phyloP scores from a whole-genome alignment of 768 basidiomycete genomes.

The Boletus coccyginus region DNA sequence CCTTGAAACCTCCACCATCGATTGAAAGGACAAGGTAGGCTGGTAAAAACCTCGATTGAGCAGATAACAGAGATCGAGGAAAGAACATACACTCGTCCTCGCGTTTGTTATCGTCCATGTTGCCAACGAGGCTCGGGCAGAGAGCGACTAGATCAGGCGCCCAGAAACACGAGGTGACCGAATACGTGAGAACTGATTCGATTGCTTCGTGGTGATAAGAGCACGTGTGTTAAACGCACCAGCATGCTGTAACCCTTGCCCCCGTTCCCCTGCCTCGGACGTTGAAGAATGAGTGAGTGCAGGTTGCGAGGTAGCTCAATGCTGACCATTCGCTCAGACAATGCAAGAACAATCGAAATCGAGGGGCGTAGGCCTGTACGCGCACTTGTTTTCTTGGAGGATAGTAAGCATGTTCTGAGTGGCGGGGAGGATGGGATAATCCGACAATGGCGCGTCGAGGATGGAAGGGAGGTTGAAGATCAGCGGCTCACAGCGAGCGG shows the following conservation, averaged over 20 bases:
- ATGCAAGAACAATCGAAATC: not conserved
- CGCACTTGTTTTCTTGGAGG: not conserved
- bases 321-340: not conserved
- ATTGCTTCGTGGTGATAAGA: not conserved
- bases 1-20: too few relatives aligned
- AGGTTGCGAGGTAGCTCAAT: not conserved
- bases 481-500: not conserved
- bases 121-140: too few relatives aligned
- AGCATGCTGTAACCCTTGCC: too few relatives aligned
- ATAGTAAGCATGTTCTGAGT: not conserved
- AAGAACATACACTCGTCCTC: too few relatives aligned
- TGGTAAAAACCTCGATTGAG: too few relatives aligned
- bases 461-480: not conserved
- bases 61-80: too few relatives aligned
- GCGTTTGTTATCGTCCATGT: too few relatives aligned
- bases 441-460: not conserved
- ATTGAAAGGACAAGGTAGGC: too few relatives aligned
- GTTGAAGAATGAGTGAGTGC: not conserved
- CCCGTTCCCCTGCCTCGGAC: too few relatives aligned
- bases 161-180: too few relatives aligned
- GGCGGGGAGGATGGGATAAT: not conserved
- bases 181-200: not conserved
- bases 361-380: not conserved
- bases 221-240: too few relatives aligned
- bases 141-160: too few relatives aligned